Conservation (phyloP, 805 yeast species). For the Kregervanrija delftensis region DNA sequence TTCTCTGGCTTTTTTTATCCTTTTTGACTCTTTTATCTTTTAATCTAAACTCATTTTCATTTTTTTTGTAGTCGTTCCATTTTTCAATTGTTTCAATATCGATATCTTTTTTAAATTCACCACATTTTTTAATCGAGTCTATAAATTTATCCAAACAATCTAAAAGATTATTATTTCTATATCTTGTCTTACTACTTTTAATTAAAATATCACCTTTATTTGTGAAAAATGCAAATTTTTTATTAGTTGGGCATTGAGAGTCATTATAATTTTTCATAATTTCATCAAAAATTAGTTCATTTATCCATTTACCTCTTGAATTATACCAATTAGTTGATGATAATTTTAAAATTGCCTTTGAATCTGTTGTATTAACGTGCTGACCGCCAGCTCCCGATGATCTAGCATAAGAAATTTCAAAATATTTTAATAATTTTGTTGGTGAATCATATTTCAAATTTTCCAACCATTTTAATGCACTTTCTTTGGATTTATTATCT, state of each 20-base stretch:
- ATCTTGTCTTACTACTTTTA: conserved; percentile 27
- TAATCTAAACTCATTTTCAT: conserved; percentile 18
- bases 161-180: conserved; percentile 36
- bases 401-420: conserved; percentile 38
- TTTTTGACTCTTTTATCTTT: conserved; percentile 15
- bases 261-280: conserved; percentile 20
- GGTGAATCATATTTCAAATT: too few relatives aligned
- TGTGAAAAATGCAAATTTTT: conserved; percentile 23
- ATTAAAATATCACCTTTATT: conserved; percentile 21
- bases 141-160: conserved; percentile 42
- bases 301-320: conserved; percentile 40
- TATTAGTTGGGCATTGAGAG: conserved; percentile 8
- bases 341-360: conserved; percentile 34
- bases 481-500: too few relatives aligned
- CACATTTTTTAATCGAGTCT: conserved; percentile 32
- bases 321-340: conserved; percentile 28
- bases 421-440: conserved; percentile 8
- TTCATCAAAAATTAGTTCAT: conserved; percentile 29
- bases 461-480: too few relatives aligned
- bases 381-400: conserved; percentile 59
- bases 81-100: conserved; percentile 33
- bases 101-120: conserved; percentile 31
- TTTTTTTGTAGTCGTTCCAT: conserved; percentile 32
- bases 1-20: conserved; percentile 19
- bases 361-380: conserved; percentile 51